These are phyloP conservation scores for Lodderomyces pseudojiufengensis DNA, from an alignment of 1,139 yeast genomes.

Conservation along the genomic window DNA sequence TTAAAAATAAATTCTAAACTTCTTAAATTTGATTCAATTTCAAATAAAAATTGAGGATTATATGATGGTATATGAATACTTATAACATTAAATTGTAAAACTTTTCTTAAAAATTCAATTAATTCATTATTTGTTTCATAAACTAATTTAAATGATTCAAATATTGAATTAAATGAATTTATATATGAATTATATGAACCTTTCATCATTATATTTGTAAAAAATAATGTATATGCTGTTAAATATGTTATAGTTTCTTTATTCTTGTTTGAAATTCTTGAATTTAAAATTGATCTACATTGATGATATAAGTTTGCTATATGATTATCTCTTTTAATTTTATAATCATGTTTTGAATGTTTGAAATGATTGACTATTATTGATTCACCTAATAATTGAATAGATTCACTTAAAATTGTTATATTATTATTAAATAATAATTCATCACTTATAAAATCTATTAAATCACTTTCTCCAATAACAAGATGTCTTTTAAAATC, in stretches of 20 bases:
- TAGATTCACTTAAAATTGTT: constrained; percentile 8
- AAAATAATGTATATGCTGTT: constrained; percentile 10
- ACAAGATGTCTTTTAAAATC: constrained; percentile 14
- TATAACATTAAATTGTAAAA: constrained; percentile 18
- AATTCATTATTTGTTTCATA: too few species aligned
- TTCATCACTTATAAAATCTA: constrained; percentile 14
- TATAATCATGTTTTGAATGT: too few species aligned
- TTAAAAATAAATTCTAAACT: constrained; percentile 15
- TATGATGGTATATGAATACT: constrained; percentile 27
- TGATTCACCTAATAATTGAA: constrained; percentile 20
- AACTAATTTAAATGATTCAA: too few species aligned
- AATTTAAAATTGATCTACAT: too few species aligned
- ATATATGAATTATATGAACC: constrained; percentile 20
- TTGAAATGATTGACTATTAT: constrained; percentile 12
- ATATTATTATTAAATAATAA: not conserved
- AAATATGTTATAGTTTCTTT: too few species aligned
- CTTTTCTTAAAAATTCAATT: constrained; percentile 3
- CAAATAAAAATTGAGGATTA: constrained; percentile 22
- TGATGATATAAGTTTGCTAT: too few species aligned
- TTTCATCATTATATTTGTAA: constrained; percentile 19
- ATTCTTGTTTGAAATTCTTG: too few species aligned
- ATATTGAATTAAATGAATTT: constrained; percentile 10
- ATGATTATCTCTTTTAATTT: too few species aligned
- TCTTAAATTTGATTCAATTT: constrained; percentile 21
- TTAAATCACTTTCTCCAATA: constrained; percentile 12